Base-by-base conservation (phyloP, 768 basidiomycete species). In the Strobilomyces confusus region DNA sequence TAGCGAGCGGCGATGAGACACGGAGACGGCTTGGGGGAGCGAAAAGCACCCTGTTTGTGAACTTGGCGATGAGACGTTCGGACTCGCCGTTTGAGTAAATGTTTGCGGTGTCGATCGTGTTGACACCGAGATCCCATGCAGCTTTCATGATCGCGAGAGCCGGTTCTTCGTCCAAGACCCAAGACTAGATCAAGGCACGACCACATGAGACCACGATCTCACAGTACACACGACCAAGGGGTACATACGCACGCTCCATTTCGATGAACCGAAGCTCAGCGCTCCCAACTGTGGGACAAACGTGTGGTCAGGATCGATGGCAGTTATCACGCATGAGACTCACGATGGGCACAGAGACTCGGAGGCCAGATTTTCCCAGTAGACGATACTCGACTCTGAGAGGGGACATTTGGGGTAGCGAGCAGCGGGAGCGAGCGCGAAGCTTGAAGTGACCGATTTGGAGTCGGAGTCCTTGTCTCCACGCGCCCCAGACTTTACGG, bases 81-180 rank as follows among this genome's bases (percentile, higher is more conserved):
- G 14, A 34, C 14, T 34, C 17, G 34, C 34, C 34, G 17, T 34
- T 34, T 25, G 68, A 55, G 20, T 71, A 67, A 9, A 60, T 13
- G 3, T 38, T 19, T 4, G 34, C 17, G 33, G 61, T 54, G 5
- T 59, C 51, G 14, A 33, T 58, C 69, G 70, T 74, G 49, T 66
- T 74, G 57, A 77, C 66, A 9, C 75, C 76, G 23, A 65, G 56
- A 29, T 73, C 71, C 64, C 65, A 76, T 7, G 77, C 76, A 4
- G 65, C 62, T 53, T 74, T 72, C 45, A 78, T 53, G 54, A 76
- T 60, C 42, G 62, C 54, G 20, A 72, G 51, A 0, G 68, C 63
- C 17, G 69, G 52, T 1, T 66, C 63, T 48, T 69, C 68, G 0
- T 60, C 65, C 9, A 66, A 49, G 34, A 65, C 62, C 59, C 67